Evolutionary conservation across 1,284 basidiomycete species (phyloP).

Genomic region (Coniferiporia weirii): DNA sequence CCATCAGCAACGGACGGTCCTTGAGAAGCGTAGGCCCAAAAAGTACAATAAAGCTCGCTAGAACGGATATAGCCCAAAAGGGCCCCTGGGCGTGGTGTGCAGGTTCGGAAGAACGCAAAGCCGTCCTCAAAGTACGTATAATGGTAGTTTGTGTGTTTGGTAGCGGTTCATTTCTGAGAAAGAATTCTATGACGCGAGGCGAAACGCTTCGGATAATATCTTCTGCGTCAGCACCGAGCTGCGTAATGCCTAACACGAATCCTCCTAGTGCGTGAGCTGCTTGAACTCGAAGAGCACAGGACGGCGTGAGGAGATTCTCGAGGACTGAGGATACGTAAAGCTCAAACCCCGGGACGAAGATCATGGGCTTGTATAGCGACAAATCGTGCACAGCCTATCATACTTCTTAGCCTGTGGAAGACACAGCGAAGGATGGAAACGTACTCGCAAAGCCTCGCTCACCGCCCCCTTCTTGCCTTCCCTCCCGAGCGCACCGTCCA

Average conservation of each 20-base stretch:
- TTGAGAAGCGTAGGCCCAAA: slow-evolving; percentile 50
- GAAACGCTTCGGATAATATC: slow-evolving; percentile 8
- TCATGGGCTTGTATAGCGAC: slow-evolving; percentile 49
- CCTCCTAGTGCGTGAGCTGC: slow-evolving; percentile 72
- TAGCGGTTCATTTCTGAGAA: slow-evolving; percentile 5
- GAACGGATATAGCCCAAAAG: slow-evolving; percentile 63
- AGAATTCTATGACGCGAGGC: slow-evolving; percentile 7
- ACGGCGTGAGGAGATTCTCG: slow-evolving; percentile 55
- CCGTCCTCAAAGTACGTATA: slow-evolving; percentile 58
- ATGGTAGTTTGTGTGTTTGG: slow-evolving; percentile 38
- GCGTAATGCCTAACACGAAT: slow-evolving; percentile 44
- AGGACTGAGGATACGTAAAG: slow-evolving; percentile 57
- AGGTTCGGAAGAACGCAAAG: slow-evolving; percentile 48
- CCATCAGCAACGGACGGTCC: slow-evolving; percentile 40
- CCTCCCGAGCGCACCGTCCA: slow-evolving; percentile 76
- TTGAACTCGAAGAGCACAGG: slow-evolving; percentile 53
- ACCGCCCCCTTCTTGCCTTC: slow-evolving; percentile 79
- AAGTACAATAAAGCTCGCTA: slow-evolving; percentile 57
- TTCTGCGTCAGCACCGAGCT: slow-evolving; percentile 3
- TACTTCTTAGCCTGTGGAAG: slow-evolving; percentile 14
- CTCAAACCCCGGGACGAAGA: slow-evolving; percentile 61
- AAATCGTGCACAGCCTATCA: slow-evolving; percentile 67
- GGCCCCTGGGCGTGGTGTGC: slow-evolving; percentile 62
- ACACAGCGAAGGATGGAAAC: slow-evolving; percentile 18
- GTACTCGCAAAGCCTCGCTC: slow-evolving; percentile 67